A percentile compares a stretch with the other conserved stretches of the same genome.
Conservation (phyloP, 306 rosid species). For the Inga oerstediana region DNA sequence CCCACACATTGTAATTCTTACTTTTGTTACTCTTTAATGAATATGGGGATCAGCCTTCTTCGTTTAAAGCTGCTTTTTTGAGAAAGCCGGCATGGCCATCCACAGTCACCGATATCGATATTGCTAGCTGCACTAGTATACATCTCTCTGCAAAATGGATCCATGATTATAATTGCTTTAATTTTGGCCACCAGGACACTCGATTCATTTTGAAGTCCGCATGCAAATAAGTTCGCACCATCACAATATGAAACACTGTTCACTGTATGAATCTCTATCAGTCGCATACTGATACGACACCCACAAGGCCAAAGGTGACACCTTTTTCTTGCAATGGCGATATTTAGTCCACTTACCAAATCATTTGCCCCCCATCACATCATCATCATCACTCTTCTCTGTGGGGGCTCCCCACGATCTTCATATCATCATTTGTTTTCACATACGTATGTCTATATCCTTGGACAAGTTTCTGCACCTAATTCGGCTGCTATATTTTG, state of each 20-base stretch:
- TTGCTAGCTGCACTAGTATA: neutral
- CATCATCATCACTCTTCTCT: conserved; percentile 35
- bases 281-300: conserved; percentile 3
- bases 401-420: conserved; percentile 29
- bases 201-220: conserved; percentile 47
- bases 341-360: conserved; percentile 45
- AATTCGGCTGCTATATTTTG: neutral
- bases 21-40: neutral
- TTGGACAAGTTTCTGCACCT: neutral
- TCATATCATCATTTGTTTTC: conserved; percentile 2
- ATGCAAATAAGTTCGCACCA: conserved; percentile 42
- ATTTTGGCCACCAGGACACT: conserved; percentile 19
- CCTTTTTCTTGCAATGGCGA: conserved; percentile 11
- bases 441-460: neutral
- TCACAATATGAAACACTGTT: neutral
- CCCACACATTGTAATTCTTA: neutral
- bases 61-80: conserved; percentile 30
- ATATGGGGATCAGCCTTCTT: neutral
- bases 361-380: conserved; percentile 50
- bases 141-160: conserved; percentile 3
- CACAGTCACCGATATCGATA: conserved; percentile 33
- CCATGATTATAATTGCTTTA: conserved; percentile 21
- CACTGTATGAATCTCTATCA: neutral
- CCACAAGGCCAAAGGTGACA: conserved; percentile 21
- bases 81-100: conserved; percentile 49